Evolutionary conservation across 164 flowering plant genomes (phyloP).

Genomic region (Liquidambar formosana): DNA sequence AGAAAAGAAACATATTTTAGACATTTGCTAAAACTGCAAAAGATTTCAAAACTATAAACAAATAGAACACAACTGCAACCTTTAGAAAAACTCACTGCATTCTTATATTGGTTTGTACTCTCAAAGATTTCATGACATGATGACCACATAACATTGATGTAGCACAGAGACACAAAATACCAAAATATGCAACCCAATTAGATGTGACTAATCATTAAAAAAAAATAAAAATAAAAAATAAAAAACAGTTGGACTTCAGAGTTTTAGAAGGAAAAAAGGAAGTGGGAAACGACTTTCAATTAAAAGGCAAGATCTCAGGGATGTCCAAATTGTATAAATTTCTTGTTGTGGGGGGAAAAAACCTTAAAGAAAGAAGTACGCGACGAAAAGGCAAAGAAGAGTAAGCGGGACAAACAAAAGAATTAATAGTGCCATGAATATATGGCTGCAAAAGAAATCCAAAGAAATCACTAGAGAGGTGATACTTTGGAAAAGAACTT

Average conservation of each 20-base stretch:
- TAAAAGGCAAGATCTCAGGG: not conserved
- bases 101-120: not conserved
- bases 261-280: not conserved
- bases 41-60: slow-evolving; percentile 2
- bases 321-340: not conserved
- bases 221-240: not conserved
- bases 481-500: not conserved
- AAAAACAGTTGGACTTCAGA: not conserved
- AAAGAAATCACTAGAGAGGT: not conserved
- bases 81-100: not conserved
- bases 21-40: too few relatives aligned
- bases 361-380: not conserved
- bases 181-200: not conserved
- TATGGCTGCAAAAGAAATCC: not conserved
- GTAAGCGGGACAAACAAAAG: not conserved
- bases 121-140: not conserved
- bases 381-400: not conserved
- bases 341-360: not conserved
- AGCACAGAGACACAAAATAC: not conserved
- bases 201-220: not conserved
- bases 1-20: not conserved
- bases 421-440: not conserved
- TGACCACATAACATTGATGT: not conserved
- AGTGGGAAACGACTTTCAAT: not conserved
- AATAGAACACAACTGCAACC: not conserved